phyloP scores from a whole-genome alignment of 176 grass and related monocot species.

The Aegilops tauschii region DNA sequence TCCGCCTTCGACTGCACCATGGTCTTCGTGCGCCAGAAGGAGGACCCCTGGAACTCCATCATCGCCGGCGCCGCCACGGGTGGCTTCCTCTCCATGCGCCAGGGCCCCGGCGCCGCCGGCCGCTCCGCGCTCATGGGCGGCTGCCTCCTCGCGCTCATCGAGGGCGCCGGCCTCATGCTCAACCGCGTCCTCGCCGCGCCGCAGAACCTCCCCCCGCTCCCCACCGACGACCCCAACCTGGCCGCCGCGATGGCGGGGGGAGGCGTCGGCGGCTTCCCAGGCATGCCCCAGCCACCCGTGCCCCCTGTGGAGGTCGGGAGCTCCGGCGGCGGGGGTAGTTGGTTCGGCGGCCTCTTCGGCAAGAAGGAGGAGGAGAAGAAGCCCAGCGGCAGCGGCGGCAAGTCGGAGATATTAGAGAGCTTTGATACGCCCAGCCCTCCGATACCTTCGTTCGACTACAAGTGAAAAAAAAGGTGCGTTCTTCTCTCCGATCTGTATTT shows the following conservation, averaged over 20 bases:
- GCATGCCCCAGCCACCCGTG: slow-evolving; percentile 16
- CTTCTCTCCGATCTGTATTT: background rate
- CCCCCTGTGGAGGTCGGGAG: background rate
- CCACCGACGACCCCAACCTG: slow-evolving; percentile 53
- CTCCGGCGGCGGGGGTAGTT: slow-evolving; percentile 27
- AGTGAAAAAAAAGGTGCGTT: slow-evolving; percentile 56
- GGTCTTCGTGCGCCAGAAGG: slow-evolving; percentile 94
- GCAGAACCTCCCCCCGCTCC: slow-evolving; percentile 51
- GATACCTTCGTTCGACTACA: slow-evolving; percentile 82
- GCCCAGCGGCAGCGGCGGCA: slow-evolving; percentile 23
- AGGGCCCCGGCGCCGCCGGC: slow-evolving; percentile 56
- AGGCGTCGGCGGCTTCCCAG: slow-evolving; percentile 3
- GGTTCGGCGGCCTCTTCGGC: slow-evolving; percentile 56
- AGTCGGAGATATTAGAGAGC: slow-evolving; percentile 84
- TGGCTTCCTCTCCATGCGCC: slow-evolving; percentile 84
- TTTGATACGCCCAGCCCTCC: slow-evolving; percentile 71
- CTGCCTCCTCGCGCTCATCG: slow-evolving; percentile 86
- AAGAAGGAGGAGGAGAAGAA: slow-evolving; percentile 70
- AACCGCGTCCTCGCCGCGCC: slow-evolving; percentile 73
- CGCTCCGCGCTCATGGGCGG: slow-evolving; percentile 73
- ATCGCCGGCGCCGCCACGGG: slow-evolving; percentile 88
- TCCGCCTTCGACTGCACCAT: slow-evolving; percentile 98
- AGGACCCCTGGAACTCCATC: slow-evolving; percentile 99
- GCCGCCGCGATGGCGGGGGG: slow-evolving; percentile 1
- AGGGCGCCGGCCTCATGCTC: slow-evolving; percentile 92